Conservation (phyloP, 345 rosid genomes). For the Eucalyptus sp. region DNA sequence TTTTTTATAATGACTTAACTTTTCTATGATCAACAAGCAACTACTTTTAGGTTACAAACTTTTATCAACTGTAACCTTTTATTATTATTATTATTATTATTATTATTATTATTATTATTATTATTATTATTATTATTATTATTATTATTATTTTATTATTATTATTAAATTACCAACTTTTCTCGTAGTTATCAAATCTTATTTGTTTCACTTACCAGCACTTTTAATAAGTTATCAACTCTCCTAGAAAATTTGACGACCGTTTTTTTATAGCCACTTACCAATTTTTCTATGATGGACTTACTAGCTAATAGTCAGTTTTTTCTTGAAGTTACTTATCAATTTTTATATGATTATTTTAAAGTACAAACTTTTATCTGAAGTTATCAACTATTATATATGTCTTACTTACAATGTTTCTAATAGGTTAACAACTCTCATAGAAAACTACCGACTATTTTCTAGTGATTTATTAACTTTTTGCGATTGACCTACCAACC, state of each 20-base stretch:
- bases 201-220: neutral
- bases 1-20: neutral
- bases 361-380: neutral
- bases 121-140: neutral
- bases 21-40: neutral
- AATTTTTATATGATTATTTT: neutral
- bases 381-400: neutral
- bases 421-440: neutral
- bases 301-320: neutral
- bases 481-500: neutral
- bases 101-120: neutral
- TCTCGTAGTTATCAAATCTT: neutral
- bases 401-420: neutral
- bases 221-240: neutral
- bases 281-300: neutral
- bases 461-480: neutral
- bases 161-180: neutral
- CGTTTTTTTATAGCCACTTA: neutral
- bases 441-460: neutral
- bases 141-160: neutral
- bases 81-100: too few species aligned
- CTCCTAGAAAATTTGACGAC: neutral
- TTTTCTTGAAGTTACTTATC: neutral
- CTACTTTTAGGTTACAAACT: neutral
- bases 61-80: neutral